These are phyloP conservation scores for Naganishia antarctica DNA, from an alignment of 768 basidiomycete genomes.

Conservation along the genomic window DNA sequence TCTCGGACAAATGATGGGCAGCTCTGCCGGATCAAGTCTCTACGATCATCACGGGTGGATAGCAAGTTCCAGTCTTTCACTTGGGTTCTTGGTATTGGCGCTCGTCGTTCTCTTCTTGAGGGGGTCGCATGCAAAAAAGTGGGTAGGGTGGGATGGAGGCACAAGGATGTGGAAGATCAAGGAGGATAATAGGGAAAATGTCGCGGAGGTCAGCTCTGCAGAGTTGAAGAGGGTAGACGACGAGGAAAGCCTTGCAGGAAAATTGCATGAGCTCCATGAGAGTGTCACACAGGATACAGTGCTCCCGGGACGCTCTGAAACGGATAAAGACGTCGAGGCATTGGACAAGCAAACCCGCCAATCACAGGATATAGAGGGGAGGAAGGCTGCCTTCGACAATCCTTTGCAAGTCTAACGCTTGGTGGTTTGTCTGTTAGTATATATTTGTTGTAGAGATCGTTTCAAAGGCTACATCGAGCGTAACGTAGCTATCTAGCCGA, in stretches of 20 bases:
- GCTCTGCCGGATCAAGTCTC: slow-evolving; percentile 65
- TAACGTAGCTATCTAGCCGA: too few relatives aligned
- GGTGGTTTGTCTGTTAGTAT: too few relatives aligned
- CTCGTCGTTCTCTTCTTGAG: slow-evolving; percentile 60
- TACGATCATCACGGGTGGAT: slow-evolving; percentile 70
- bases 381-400: too few relatives aligned
- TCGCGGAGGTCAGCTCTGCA: background rate
- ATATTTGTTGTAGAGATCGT: too few relatives aligned
- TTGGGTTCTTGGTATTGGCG: slow-evolving; percentile 60
- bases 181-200: slow-evolving; percentile 15
- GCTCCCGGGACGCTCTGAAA: background rate
- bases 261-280: background rate
- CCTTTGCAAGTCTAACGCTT: too few relatives aligned
- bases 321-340: background rate
- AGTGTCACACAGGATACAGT: background rate
- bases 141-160: slow-evolving; percentile 53
- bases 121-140: slow-evolving; percentile 60
- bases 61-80: slow-evolving; percentile 59
- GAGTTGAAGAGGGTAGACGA: slow-evolving; percentile 1
- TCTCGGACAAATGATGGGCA: slow-evolving; percentile 77
- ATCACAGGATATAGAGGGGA: background rate
- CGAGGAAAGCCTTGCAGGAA: background rate
- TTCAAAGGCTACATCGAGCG: too few relatives aligned
- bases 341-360: background rate
- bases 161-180: slow-evolving; percentile 36